A percentile compares a stretch with the other conserved stretches of the same genome.
These are phyloP conservation scores for Claviceps monticola DNA, from an alignment of 2,329 filamentous ascomycete genomes.

Conservation along the genomic window DNA sequence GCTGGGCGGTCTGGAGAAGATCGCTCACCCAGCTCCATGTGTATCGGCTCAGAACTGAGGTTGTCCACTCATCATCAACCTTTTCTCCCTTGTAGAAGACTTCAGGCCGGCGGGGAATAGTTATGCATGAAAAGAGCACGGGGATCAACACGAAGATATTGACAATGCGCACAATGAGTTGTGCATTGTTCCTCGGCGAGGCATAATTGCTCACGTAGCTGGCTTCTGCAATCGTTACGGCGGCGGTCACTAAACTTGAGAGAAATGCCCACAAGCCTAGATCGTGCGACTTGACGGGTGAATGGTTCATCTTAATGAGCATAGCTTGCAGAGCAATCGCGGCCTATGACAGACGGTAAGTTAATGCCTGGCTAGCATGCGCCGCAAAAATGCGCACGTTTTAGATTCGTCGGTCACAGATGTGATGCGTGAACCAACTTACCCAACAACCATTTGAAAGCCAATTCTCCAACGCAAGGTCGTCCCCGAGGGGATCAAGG, in stretches of 20 bases:
- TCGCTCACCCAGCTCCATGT: constrained; percentile 51
- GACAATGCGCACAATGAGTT: constrained; percentile 29
- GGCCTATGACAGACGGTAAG: constrained; percentile 20
- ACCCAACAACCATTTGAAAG: constrained; percentile 49
- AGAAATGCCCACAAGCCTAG: constrained; percentile 38
- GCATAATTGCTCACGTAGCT: constrained; percentile 19
- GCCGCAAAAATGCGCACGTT: not conserved
- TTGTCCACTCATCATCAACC: constrained; percentile 51
- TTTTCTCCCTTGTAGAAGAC: constrained; percentile 44
- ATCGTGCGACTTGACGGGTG: constrained; percentile 37
- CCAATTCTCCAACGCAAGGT: constrained; percentile 42
- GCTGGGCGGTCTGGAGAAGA: constrained; percentile 39
- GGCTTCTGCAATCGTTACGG: constrained; percentile 31
- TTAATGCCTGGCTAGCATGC: not conserved
- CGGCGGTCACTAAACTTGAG: constrained; percentile 31
- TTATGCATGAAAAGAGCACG: constrained; percentile 34
- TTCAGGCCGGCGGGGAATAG: constrained; percentile 52
- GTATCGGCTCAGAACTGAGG: constrained; percentile 45
- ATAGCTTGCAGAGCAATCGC: constrained; percentile 39
- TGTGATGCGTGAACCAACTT: constrained; percentile 17
- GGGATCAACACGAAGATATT: constrained; percentile 32
- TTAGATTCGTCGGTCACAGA: not conserved
- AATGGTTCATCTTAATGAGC: constrained; percentile 32
- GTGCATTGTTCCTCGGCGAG: constrained; percentile 22
- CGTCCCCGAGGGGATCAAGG: constrained; percentile 20